Evolutionary conservation across 2,329 filamentous ascomycete species (phyloP).

Genomic region (Aspergillus carbonarius): DNA sequence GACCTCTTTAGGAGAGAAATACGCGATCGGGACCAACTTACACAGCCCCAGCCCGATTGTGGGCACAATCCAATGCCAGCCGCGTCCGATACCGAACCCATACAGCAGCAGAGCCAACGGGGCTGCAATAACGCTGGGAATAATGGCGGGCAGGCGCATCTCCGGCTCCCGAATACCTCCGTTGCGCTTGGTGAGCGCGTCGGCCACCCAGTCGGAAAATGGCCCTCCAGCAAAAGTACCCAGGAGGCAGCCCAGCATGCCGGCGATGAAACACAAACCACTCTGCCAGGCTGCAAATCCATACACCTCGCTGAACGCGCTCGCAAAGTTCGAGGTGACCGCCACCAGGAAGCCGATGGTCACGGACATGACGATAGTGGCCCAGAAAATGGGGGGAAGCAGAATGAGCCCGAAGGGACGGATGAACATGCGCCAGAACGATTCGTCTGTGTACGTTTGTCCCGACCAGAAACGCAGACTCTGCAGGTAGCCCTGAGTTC

Average conservation of each 20-base stretch:
- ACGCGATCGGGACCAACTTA: neutral
- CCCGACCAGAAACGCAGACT: conserved; percentile 15
- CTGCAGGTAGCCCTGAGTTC: neutral
- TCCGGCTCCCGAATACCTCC: conserved; percentile 43
- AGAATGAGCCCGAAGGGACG: conserved; percentile 17
- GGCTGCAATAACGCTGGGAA: conserved; percentile 15
- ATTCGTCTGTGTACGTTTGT: conserved; percentile 32
- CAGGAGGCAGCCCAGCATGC: conserved; percentile 35
- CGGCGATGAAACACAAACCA: conserved; percentile 53
- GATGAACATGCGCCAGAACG: conserved; percentile 16
- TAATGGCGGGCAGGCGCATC: conserved; percentile 30
- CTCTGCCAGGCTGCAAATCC: conserved; percentile 34
- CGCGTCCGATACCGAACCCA: neutral
- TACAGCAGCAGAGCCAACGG: conserved; percentile 1
- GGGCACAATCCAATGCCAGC: conserved; percentile 47
- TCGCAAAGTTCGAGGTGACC: conserved; percentile 20
- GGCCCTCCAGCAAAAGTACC: conserved; percentile 47
- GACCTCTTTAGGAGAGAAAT: neutral
- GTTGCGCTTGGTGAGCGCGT: conserved; percentile 39
- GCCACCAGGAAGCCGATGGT: conserved; percentile 31
- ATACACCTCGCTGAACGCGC: conserved; percentile 22
- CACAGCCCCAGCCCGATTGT: conserved; percentile 51
- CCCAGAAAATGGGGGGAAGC: conserved; percentile 19
- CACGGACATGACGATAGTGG: conserved; percentile 21
- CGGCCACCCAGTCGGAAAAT: conserved; percentile 40